A percentile compares a stretch with the other conserved stretches of the same genome.
Conservation (phyloP, 495 filamentous ascomycete genomes). For the Xylaria intraflava region DNA sequence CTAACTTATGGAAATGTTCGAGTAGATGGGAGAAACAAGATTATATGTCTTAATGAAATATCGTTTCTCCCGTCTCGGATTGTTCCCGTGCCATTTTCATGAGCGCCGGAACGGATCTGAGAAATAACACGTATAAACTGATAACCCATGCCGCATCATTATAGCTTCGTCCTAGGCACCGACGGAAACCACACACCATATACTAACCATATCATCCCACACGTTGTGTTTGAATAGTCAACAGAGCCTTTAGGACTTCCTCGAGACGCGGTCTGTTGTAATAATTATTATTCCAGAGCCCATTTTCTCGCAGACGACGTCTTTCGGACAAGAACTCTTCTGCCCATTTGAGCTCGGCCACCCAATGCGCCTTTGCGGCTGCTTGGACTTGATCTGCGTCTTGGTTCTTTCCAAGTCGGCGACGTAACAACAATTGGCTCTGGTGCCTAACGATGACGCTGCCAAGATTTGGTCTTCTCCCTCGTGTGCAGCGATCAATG, state of each 20-base stretch:
- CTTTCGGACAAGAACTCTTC: constrained; percentile 33
- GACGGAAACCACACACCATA: background rate
- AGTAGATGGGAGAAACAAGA: background rate
- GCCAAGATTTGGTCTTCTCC: constrained; percentile 31
- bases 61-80: background rate
- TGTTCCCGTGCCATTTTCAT: background rate
- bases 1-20: background rate
- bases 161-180: background rate
- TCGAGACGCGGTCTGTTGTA: constrained; percentile 32
- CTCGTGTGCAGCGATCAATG: constrained; percentile 40
- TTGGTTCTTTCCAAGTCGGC: constrained; percentile 13
- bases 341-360: constrained; percentile 32
- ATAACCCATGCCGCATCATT: background rate
- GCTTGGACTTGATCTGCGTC: constrained; percentile 24
- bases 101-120: background rate
- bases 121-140: background rate
- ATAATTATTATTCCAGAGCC: constrained; percentile 39
- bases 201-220: background rate
- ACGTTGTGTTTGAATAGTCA: constrained; percentile 15
- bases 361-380: constrained; percentile 36
- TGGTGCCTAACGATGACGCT: constrained; percentile 29
- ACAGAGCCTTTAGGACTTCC: constrained; percentile 26
- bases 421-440: constrained; percentile 32
- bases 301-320: constrained; percentile 21
- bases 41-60: background rate